Percentiles rank a stretch among this genome's conserved stretches.
These are phyloP conservation scores for Phytophthora vignae DNA, from an alignment of 352 stramenopile species.

Conservation along the genomic window DNA sequence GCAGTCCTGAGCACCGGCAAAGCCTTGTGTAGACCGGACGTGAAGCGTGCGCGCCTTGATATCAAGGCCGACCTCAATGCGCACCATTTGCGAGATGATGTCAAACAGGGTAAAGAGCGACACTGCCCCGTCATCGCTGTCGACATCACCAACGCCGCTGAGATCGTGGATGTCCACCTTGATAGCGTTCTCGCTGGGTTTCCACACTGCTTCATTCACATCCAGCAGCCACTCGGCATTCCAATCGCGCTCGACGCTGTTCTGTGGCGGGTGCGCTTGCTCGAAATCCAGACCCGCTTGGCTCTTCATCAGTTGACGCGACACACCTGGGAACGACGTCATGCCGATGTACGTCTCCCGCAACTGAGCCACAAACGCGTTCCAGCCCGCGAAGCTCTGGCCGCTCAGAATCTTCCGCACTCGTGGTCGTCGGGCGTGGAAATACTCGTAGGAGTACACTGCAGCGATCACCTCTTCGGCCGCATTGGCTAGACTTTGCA, in stretches of 20 bases:
- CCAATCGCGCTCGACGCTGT: conserved; percentile 49
- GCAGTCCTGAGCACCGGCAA: conserved; percentile 33
- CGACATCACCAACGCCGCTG: conserved; percentile 1
- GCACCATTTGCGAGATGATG: conserved; percentile 48
- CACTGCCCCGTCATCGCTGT: conserved; percentile 12
- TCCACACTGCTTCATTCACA: conserved; percentile 57
- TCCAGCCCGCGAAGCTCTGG: conserved; percentile 58
- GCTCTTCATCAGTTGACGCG: neutral
- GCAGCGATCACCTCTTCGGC: conserved; percentile 62
- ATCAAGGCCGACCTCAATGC: conserved; percentile 46
- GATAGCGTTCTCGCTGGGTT: conserved; percentile 18
- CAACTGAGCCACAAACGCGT: conserved; percentile 62
- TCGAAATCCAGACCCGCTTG: conserved; percentile 10
- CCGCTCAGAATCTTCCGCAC: conserved; percentile 57
- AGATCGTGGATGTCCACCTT: conserved; percentile 1
- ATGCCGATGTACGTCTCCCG: conserved; percentile 56
- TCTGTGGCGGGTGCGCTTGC: conserved; percentile 20
- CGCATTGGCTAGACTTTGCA: conserved; percentile 44
- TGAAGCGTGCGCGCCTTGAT: conserved; percentile 40
- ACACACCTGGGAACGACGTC: conserved; percentile 12
- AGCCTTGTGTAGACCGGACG: conserved; percentile 34
- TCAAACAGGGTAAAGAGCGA: conserved; percentile 54
- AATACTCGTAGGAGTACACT: conserved; percentile 64
- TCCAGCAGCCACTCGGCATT: conserved; percentile 65
- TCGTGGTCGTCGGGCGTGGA: conserved; percentile 42